Evolutionary conservation across 345 rosid species (phyloP).

Genomic region (Alliaria petiolata): DNA sequence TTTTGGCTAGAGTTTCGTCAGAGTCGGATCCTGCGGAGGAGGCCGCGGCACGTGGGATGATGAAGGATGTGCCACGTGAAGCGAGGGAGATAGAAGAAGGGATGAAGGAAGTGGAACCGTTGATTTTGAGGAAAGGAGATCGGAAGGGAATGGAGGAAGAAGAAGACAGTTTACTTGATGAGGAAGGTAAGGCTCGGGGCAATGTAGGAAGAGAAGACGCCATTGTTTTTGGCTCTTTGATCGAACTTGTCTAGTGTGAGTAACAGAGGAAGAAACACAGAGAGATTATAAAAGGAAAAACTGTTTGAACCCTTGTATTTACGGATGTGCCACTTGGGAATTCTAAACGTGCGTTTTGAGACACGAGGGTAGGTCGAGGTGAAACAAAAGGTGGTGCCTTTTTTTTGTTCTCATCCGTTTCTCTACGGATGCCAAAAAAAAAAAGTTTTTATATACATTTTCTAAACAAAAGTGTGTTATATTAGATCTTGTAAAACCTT

Average conservation of each 20-base stretch:
- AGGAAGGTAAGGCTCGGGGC: conserved; percentile 10
- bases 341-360: conserved; percentile 25
- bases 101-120: neutral
- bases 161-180: conserved; percentile 6
- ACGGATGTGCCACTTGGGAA: conserved; percentile 17
- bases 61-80: conserved; percentile 4
- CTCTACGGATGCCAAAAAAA: too few species aligned
- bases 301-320: neutral
- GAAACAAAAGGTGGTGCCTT: neutral
- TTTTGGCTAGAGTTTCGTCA: conserved; percentile 9
- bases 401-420: too few species aligned
- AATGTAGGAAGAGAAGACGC: conserved; percentile 31
- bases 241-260: neutral
- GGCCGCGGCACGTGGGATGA: conserved; percentile 17
- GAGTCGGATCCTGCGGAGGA: neutral
- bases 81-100: conserved; percentile 3
- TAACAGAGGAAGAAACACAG: neutral
- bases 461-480: too few species aligned
- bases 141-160: neutral
- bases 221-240: conserved; percentile 11
- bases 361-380: conserved; percentile 12
- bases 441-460: too few species aligned
- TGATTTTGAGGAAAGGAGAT: conserved; percentile 10
- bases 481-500: too few species aligned
- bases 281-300: neutral